phyloP scores from a whole-genome alignment of 2,329 filamentous ascomycete genomes.

The Stachybotrys chlorohalonatus region DNA sequence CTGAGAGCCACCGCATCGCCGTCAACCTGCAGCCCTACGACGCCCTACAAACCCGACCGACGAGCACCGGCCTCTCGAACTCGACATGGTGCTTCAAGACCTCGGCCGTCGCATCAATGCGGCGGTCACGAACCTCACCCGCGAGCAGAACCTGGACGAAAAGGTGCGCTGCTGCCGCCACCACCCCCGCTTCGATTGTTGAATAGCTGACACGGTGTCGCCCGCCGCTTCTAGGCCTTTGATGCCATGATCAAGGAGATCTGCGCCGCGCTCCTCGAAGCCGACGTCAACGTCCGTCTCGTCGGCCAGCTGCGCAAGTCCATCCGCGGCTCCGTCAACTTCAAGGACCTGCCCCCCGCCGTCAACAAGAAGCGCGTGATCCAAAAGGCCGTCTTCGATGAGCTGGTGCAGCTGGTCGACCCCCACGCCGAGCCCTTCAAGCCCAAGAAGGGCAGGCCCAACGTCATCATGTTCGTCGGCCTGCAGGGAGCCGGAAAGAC shows the following conservation, averaged over 20 bases:
- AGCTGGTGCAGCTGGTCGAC: conserved; percentile 90
- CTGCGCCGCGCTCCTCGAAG: conserved; percentile 86
- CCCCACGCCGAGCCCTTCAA: conserved; percentile 94
- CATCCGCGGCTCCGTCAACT: conserved; percentile 85
- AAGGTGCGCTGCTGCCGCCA: conserved; percentile 51
- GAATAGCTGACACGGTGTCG: conserved; percentile 4
- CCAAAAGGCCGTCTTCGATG: conserved; percentile 95
- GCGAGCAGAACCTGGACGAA: conserved; percentile 89
- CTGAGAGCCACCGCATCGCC: background rate
- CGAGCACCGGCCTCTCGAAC: background rate
- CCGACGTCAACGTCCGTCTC: conserved; percentile 93
- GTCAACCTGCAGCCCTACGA: background rate
- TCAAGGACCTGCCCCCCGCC: conserved; percentile 81
- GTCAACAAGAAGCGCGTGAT: conserved; percentile 98
- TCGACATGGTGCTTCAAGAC: conserved; percentile 92
- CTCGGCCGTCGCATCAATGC: conserved; percentile 96
- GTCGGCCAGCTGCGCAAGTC: conserved; percentile 87
- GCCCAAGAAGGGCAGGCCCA: conserved; percentile 90
- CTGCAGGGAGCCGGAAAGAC: conserved; percentile 97
- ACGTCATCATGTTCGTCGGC: conserved; percentile 99
- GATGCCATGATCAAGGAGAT: conserved; percentile 99
- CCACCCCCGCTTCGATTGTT: conserved; percentile 6
- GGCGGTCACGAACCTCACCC: conserved; percentile 86
- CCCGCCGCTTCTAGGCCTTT: conserved; percentile 56
- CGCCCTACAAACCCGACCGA: background rate